Conservation (phyloP, 495 filamentous ascomycete species). For the Neurospora sp. region DNA sequence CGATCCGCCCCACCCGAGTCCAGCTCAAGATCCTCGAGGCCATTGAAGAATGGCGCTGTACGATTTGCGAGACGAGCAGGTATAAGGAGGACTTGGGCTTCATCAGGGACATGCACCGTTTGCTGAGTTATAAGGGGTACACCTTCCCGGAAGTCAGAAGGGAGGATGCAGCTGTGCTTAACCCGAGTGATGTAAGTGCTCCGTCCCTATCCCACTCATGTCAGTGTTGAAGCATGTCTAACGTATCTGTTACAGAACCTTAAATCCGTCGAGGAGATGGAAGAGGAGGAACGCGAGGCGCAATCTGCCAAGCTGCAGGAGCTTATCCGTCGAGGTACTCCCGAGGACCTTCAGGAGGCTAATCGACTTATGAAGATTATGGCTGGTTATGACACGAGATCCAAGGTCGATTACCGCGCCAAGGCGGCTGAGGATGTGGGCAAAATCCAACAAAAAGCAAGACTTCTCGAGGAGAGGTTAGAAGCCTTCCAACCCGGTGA, state of each 20-base stretch:
- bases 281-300: slow-evolving; percentile 87
- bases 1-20: slow-evolving; percentile 72
- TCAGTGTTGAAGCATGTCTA: not conserved
- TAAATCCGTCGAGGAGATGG: slow-evolving; percentile 97
- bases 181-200: slow-evolving; percentile 83
- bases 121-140: slow-evolving; percentile 95
- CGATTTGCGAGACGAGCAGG: slow-evolving; percentile 92
- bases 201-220: not conserved
- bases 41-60: slow-evolving; percentile 97
- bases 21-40: slow-evolving; percentile 89
- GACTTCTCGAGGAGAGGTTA: slow-evolving; percentile 84
- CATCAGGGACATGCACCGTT: slow-evolving; percentile 94
- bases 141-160: slow-evolving; percentile 81
- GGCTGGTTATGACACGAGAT: slow-evolving; percentile 89
- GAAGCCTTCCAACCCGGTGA: slow-evolving; percentile 76
- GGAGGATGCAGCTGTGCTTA: slow-evolving; percentile 94
- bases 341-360: slow-evolving; percentile 88
- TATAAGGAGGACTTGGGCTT: slow-evolving; percentile 96
- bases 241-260: slow-evolving; percentile 54
- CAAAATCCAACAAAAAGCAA: slow-evolving; percentile 89
- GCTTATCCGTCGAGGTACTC: slow-evolving; percentile 82
- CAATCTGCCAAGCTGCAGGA: slow-evolving; percentile 97
- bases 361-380: slow-evolving; percentile 98
- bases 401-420: slow-evolving; percentile 94
- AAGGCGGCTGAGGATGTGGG: slow-evolving; percentile 93